Conservation (phyloP, 192 early-diverging fungal genomes). For the Lobosporangium transversale region DNA sequence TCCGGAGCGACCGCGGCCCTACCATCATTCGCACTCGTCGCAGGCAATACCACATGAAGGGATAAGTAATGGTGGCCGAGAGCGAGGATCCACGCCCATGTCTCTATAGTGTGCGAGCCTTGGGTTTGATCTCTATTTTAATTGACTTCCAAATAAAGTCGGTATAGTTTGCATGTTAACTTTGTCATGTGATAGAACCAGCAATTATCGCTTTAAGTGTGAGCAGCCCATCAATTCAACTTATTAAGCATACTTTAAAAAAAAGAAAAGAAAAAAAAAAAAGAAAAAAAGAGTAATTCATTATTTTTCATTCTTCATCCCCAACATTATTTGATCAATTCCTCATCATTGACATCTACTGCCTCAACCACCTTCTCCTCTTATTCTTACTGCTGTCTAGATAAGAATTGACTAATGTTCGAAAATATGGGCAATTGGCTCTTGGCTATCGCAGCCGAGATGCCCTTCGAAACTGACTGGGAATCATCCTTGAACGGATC, state of each 20-base stretch:
- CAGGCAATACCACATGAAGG: constrained; percentile 22
- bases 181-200: not conserved
- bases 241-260: not conserved
- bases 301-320: too few species aligned
- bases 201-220: too few species aligned
- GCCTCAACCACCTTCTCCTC: not conserved
- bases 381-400: too few species aligned
- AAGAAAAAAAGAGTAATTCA: not conserved
- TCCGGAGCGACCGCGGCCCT: constrained; percentile 44
- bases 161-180: not conserved
- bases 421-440: constrained; percentile 48
- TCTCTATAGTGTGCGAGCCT: constrained; percentile 14
- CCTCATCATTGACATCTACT: not conserved
- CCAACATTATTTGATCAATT: too few species aligned
- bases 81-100: constrained; percentile 46
- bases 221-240: too few species aligned
- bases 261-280: not conserved
- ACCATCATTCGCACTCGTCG: constrained; percentile 49
- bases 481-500: constrained; percentile 56
- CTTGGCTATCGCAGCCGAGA: constrained; percentile 44
- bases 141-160: not conserved
- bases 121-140: too few species aligned
- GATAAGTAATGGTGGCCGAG: constrained; percentile 1
- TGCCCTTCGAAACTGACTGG: constrained; percentile 63
- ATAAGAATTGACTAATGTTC: too few species aligned